Base-by-base conservation (phyloP, 169 alveolate genomes). In the Cryptosporidium meleagridis region DNA sequence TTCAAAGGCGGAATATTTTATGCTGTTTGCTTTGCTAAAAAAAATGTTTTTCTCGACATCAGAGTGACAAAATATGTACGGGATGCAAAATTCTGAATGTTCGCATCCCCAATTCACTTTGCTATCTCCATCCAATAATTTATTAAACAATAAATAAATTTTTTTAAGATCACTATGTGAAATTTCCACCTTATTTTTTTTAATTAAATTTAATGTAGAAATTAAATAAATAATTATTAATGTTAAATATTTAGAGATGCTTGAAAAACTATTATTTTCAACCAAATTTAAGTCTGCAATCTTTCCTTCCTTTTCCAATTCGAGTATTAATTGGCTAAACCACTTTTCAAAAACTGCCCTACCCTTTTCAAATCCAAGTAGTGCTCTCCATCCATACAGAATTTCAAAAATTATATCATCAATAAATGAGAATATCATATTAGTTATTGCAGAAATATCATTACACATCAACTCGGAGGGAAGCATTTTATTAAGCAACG, bases 331-430 rank as follows among this genome's bases (percentile, higher is more conserved):
- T 10, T n/a, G 8, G 8, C 53, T 16, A 8, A 80, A 21, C 89
- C 89, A 80, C n/a, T 62, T 37, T 29, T 62, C 75, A 59, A 80
- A 80, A 37, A 80, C 53, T n/a, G 16, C 26, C 31, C 52, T 44
- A 3, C 80, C 89, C 8, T 80, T 62, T 62, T 61, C 75, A 21
- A 23, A 18, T 41, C 89, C 89, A 44, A 35, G 35, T 31, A 65
- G 1, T 59, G 33, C n/a, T 48, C 62, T 59, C 89, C 89, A 80
- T 59, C 51, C 35, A 41, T 80, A 55, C 37, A 80, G 48, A 23
- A 80, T 59, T 29, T 62, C 80, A 18, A 80, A 62, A 29, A 80
- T 62, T 41, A 80, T 23, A 35, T 80, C 89, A 62, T 80, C 89
- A 41, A 80, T 26, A 80, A 37, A 80, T 39, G 89, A 80, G 12